phyloP scores from a whole-genome alignment of 805 yeast genomes.

The Candida cerambycidarum region DNA sequence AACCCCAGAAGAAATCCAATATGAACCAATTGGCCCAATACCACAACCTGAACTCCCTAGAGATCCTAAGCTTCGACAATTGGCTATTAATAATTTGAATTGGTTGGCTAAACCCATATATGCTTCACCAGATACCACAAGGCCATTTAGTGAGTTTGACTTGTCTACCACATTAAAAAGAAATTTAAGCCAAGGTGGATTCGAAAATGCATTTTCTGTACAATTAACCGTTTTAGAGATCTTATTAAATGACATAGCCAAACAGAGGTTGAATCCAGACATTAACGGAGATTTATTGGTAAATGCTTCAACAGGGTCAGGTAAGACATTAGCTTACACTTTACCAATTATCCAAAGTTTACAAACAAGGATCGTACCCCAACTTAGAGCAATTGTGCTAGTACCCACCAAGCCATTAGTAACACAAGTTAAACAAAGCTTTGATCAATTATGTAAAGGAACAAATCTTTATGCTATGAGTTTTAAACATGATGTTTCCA shows the following conservation, averaged over 20 bases:
- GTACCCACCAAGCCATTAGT: slow-evolving; percentile 91
- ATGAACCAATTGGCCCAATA: slow-evolving; percentile 45
- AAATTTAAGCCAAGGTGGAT: slow-evolving; percentile 50
- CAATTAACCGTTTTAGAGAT: slow-evolving; percentile 67
- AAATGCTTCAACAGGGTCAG: slow-evolving; percentile 95
- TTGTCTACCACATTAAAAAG: slow-evolving; percentile 43
- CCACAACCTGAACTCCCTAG: slow-evolving; percentile 80
- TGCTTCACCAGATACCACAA: slow-evolving; percentile 46
- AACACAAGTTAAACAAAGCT: slow-evolving; percentile 71
- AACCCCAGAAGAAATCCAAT: background rate
- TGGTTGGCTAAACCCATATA: slow-evolving; percentile 72
- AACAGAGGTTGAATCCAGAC: slow-evolving; percentile 44
- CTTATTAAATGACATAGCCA: slow-evolving; percentile 43
- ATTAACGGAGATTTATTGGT: slow-evolving; percentile 76
- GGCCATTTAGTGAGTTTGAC: slow-evolving; percentile 49
- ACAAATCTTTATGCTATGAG: slow-evolving; percentile 64
- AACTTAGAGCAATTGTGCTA: slow-evolving; percentile 70
- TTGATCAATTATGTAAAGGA: slow-evolving; percentile 62
- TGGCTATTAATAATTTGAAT: slow-evolving; percentile 40
- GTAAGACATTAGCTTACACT: slow-evolving; percentile 87
- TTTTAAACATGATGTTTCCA: slow-evolving; percentile 52
- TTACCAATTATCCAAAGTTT: slow-evolving; percentile 79
- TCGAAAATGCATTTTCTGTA: slow-evolving; percentile 68
- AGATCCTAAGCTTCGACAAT: slow-evolving; percentile 40
- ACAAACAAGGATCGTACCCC: slow-evolving; percentile 62